phyloP scores from a whole-genome alignment of 1,284 basidiomycete species.

The Fomes fomentarius region DNA sequence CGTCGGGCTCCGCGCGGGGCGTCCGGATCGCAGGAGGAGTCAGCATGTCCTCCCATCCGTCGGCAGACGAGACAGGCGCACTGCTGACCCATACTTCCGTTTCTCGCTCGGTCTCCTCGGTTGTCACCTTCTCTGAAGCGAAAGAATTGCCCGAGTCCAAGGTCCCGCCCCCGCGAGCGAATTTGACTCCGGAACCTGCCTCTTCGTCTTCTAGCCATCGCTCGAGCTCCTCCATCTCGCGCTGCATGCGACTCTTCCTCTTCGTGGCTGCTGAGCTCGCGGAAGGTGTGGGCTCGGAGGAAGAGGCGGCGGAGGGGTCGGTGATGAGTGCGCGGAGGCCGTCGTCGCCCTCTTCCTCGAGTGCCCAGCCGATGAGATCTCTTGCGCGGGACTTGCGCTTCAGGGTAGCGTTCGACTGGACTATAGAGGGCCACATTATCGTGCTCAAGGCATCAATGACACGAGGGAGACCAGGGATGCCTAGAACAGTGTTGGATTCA shows the following conservation, averaged over 20 bases:
- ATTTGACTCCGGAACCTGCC: constrained; percentile 17
- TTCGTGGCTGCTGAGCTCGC: constrained; percentile 24
- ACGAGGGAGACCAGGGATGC: constrained; percentile 62
- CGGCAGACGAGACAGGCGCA: constrained; percentile 21
- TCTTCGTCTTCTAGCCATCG: constrained; percentile 62
- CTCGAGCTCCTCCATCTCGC: constrained; percentile 61
- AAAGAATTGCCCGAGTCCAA: neutral
- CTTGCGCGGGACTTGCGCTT: constrained; percentile 36
- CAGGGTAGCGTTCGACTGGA: constrained; percentile 37
- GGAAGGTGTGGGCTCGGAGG: constrained; percentile 4
- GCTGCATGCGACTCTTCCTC: constrained; percentile 41
- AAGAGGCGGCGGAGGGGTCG: constrained; percentile 14
- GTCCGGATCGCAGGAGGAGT: constrained; percentile 30
- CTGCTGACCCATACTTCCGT: constrained; percentile 26
- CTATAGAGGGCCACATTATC: constrained; percentile 84
- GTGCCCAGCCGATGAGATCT: constrained; percentile 39
- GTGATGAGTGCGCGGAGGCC: constrained; percentile 38
- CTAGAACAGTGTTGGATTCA: constrained; percentile 34
- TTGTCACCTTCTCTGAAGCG: neutral
- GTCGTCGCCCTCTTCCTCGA: constrained; percentile 37
- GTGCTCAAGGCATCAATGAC: constrained; percentile 79
- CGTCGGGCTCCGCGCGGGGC: constrained; percentile 15
- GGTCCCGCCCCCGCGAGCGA: constrained; percentile 5
- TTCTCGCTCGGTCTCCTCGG: constrained; percentile 9
- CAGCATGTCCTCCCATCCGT: constrained; percentile 28